Evolutionary conservation across 2,329 filamentous ascomycete genomes (phyloP).

Genomic region (Diaporthe sp.): DNA sequence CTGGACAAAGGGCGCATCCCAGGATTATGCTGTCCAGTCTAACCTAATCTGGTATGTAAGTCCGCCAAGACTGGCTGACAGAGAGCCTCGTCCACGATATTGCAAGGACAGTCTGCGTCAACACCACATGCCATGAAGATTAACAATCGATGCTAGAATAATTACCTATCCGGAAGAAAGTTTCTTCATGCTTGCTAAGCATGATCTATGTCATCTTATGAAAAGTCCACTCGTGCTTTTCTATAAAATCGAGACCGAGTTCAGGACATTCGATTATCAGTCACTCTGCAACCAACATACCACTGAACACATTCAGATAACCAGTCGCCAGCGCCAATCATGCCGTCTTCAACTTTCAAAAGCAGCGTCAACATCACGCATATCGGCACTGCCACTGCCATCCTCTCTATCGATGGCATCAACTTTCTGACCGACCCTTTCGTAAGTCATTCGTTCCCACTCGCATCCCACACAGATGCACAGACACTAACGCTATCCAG

Average conservation of each 20-base stretch:
- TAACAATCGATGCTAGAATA: not conserved
- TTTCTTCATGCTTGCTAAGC: not conserved
- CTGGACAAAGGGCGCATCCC: not conserved
- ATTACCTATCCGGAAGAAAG: not conserved
- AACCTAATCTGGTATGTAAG: conserved; percentile 15
- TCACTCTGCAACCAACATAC: not conserved
- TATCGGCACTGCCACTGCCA: conserved; percentile 11
- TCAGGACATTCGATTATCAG: not conserved
- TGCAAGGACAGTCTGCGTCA: too few relatives aligned
- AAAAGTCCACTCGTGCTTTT: too few relatives aligned
- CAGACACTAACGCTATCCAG: not conserved
- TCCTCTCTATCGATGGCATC: conserved; percentile 11
- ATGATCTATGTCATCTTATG: too few relatives aligned
- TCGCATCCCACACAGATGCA: too few relatives aligned
- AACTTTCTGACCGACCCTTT: conserved; percentile 9
- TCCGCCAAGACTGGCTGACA: not conserved
- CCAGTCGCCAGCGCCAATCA: not conserved
- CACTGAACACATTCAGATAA: not conserved
- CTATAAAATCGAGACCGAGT: not conserved
- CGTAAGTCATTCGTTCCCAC: not conserved
- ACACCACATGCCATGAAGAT: not conserved
- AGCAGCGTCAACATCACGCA: not conserved
- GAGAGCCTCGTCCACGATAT: not conserved
- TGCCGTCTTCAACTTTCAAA: not conserved
- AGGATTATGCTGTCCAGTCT: not conserved